Percentiles rank a stretch among this genome's conserved stretches.
These are phyloP conservation scores for Imleria badia DNA, from an alignment of 768 basidiomycete genomes.

Conservation along the genomic window DNA sequence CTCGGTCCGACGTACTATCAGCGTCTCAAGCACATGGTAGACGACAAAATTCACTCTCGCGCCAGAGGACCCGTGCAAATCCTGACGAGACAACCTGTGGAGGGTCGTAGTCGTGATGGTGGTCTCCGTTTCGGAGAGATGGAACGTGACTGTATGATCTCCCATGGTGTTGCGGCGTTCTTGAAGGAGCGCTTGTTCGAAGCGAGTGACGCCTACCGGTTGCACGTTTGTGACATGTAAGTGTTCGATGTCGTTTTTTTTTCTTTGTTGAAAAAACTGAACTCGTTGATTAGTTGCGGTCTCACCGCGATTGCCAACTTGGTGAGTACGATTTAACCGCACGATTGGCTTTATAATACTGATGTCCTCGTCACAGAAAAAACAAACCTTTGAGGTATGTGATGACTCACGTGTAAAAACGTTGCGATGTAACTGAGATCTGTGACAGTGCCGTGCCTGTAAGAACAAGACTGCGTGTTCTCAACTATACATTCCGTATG, in stretches of 20 bases:
- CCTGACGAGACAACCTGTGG: constrained; percentile 94
- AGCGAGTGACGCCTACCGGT: constrained; percentile 87
- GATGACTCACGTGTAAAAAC: constrained; percentile 5
- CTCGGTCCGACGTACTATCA: constrained; percentile 99
- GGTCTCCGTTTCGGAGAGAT: constrained; percentile 99
- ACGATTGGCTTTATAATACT: constrained; percentile 8
- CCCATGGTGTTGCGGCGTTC: constrained; percentile 98
- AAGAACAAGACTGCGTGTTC: constrained; percentile 96
- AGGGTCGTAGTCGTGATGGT: constrained; percentile 98
- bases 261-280: constrained; percentile 3
- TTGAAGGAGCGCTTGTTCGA: constrained; percentile 96
- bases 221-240: constrained; percentile 96
- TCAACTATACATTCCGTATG: constrained; percentile 92
- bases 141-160: constrained; percentile 99
- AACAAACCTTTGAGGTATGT: constrained; percentile 88
- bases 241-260: constrained; percentile 31
- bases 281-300: constrained; percentile 63
- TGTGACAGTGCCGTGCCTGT: constrained; percentile 79
- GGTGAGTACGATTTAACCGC: constrained; percentile 43
- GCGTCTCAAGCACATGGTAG: constrained; percentile 99
- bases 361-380: constrained; percentile 59
- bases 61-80: constrained; percentile 98
- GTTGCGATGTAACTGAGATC: constrained; percentile 1
- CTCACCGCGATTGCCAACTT: constrained; percentile 97
- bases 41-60: constrained; percentile 98